Base-by-base conservation (phyloP, 306 rosid genomes). In the Ziziphus jujuba region DNA sequence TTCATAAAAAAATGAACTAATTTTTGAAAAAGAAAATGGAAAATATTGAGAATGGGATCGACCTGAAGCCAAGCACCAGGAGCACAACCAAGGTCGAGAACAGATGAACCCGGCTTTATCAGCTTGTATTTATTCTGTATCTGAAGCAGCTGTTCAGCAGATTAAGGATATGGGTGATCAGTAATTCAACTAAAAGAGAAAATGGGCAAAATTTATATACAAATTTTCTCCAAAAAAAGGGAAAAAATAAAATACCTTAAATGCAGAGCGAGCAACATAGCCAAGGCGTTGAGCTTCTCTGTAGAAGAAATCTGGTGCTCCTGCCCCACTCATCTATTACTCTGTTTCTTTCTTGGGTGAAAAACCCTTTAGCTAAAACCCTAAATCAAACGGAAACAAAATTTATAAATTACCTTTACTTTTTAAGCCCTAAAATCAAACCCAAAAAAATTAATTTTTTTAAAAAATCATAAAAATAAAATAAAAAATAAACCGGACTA, bases 1-100 rank as follows among this genome's bases (percentile, higher is more conserved):
- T 6, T 49, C 19, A 45, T 49, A 11, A 0, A 40, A 40, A 0
- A 40, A 12, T 7, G 9, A 16, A 15, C 24, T 48, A 8, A 31
- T 6, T 22, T 24, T 67, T 31, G 45, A 21, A 63, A 31, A 51
- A n/a, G 56, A 60, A 33, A 38, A 24, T 11, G 7, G 33, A n/a
- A 12, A 28, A 2, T 0, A 53, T 5, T 6, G 16, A 54, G n/a
- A 57, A 2, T 38, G 44, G 17, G 38, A 12, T 3, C 20, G 20
- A 87, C 93, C 88, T 84, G 99, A 48, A 95, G 97, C 96, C 97
- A 95, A 54, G 92, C 88, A 45, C 96, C 99, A 43, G 97, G 99
- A 62, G 99, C 97, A 55, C 96, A 95, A 0, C 99, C 99, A 25
- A 95, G 95, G 82, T 90, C 99, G 7, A 90, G 85, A 77, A 95